Conservation (phyloP, 306 rosid species). For the Fragaria nilgerrensis region DNA sequence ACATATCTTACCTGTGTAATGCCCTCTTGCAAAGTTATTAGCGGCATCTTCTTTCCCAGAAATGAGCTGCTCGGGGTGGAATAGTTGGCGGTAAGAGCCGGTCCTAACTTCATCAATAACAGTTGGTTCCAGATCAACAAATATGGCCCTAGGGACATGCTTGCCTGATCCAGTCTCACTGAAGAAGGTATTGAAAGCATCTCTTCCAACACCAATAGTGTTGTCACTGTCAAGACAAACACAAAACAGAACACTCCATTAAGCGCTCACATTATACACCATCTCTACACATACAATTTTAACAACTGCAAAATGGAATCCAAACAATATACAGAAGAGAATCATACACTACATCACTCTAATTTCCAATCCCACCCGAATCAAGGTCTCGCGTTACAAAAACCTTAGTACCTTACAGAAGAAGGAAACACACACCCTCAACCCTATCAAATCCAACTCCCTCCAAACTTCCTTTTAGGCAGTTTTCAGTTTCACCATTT, state of each 20-base stretch:
- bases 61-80: constrained; percentile 94
- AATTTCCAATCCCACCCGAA: neutral
- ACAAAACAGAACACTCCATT: neutral
- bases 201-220: constrained; percentile 68
- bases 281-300: neutral
- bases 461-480: neutral
- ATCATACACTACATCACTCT: neutral
- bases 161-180: constrained; percentile 95
- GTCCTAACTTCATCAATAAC: constrained; percentile 91
- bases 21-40: constrained; percentile 95
- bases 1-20: constrained; percentile 58
- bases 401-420: neutral
- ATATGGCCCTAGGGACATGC: constrained; percentile 92
- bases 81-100: constrained; percentile 83
- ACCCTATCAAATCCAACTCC: neutral
- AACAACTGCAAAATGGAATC: neutral
- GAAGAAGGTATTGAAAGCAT: constrained; percentile 96
- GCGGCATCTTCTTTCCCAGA: constrained; percentile 99
- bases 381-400: neutral
- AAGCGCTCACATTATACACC: neutral
- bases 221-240: constrained; percentile 51
- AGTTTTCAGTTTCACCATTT: neutral
- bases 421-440: neutral
- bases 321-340: neutral
- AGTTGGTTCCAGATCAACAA: constrained; percentile 94